Evolutionary conservation across 2,329 filamentous ascomycete species (phyloP), one percentile per base, ranked within the genome.

Genomic region (Exophiala sp.): DNA sequence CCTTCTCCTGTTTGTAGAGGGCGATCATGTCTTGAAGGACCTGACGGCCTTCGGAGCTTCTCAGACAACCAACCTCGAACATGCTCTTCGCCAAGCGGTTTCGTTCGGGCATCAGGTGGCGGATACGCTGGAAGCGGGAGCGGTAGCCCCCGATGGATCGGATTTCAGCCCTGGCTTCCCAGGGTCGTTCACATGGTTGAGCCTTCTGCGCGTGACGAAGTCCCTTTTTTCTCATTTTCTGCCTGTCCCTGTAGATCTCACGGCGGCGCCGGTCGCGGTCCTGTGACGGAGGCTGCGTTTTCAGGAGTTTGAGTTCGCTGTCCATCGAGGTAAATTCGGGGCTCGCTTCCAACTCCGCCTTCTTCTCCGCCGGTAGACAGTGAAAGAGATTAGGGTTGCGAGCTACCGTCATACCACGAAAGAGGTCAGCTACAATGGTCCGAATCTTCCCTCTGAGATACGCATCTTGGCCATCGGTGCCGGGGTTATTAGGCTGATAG

Each of bases 401-500:
- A 49, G 50, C 6, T 35, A 53, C n/a, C 8, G 23, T 53, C 3
- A 53, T 21, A 19, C 42, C 24, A 24, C 40, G 39, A 46, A 49
- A 53, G 4, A 53, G 32, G 39, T 53, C 39, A 10, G 39, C 42
- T 18, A 53, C 27, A 35, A 53, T 45, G 10, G 39, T 46, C 13
- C 46, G 38, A 21, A 18, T 41, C 24, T 53, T 39, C 8, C 29
- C 39, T 34, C 46, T 23, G 3, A 49, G 50, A 19, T 40, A 53
- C 2, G 43, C 18, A 50, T 46, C 43, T 50, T 54, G 29, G 13
- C 47, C 43, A 54, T 54, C 43, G 3, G 34, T 35, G 19, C 51
- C 43, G n/a, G n/a, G n/a, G 30, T 51, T 54, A 34, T 27, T 50
- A 43, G 47, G 41, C 48, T 43, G 2, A 38, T 51, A 54, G 30